phyloP scores from a whole-genome alignment of 495 filamentous ascomycete genomes.

The Evernia prunastri region DNA sequence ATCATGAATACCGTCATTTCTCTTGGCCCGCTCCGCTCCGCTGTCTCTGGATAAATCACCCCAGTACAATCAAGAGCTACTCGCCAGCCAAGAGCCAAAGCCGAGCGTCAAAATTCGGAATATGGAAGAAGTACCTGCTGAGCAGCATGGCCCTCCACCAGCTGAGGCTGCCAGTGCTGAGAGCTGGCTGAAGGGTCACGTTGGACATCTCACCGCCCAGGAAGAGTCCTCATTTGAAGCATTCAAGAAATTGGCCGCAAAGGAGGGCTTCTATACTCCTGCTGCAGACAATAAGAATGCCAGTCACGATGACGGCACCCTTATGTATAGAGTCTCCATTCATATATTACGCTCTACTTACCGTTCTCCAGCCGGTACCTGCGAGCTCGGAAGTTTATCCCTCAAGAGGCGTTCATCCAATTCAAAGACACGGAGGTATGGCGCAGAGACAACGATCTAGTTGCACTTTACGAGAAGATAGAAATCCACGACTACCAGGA shows the following conservation, averaged over 20 bases:
- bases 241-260: slow-evolving; percentile 22
- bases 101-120: too few relatives aligned
- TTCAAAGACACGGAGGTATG: slow-evolving; percentile 88
- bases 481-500: slow-evolving; percentile 77
- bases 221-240: slow-evolving; percentile 19
- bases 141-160: slow-evolving; percentile 19
- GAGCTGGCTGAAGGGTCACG: slow-evolving; percentile 24
- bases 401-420: slow-evolving; percentile 58
- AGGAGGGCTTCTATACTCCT: slow-evolving; percentile 21
- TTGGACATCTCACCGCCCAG: slow-evolving; percentile 24
- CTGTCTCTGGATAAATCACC: too few relatives aligned
- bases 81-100: too few relatives aligned
- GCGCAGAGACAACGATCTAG: slow-evolving; percentile 70
- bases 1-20: too few relatives aligned
- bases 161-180: slow-evolving; percentile 21
- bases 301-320: slow-evolving; percentile 26
- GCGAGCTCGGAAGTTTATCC: slow-evolving; percentile 26
- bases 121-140: slow-evolving; percentile 7
- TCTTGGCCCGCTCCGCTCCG: too few relatives aligned
- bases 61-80: too few relatives aligned
- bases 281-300: slow-evolving; percentile 13
- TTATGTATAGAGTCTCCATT: slow-evolving; percentile 19
- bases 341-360: neutral
- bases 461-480: slow-evolving; percentile 67
- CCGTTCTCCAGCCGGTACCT: slow-evolving; percentile 23